A percentile compares a stretch with the other conserved stretches of the same genome.
Evolutionary conservation across 2,329 filamentous ascomycete genomes (phyloP).

Genomic region (Colletotrichum nymphaeae): DNA sequence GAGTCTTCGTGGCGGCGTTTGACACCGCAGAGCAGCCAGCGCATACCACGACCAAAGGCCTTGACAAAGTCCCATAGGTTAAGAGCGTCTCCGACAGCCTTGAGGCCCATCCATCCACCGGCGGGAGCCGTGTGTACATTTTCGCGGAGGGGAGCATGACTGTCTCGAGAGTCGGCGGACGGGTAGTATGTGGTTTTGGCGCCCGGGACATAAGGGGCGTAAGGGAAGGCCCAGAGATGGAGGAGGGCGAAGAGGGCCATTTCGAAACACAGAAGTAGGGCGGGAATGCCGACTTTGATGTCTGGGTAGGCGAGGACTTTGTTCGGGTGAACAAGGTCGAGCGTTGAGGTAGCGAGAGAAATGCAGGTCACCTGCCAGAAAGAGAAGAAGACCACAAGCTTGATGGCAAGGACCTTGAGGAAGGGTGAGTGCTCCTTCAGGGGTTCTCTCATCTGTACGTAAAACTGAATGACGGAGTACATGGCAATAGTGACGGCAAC

Average conservation of each 20-base stretch:
- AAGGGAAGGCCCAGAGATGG: conserved; percentile 87
- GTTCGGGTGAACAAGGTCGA: conserved; percentile 72
- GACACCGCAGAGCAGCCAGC: conserved; percentile 83
- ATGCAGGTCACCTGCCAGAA: conserved; percentile 81
- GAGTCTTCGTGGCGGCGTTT: conserved; percentile 67
- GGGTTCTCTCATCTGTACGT: conserved; percentile 78
- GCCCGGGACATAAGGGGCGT: conserved; percentile 71
- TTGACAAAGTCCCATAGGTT: conserved; percentile 88
- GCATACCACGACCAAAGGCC: conserved; percentile 79
- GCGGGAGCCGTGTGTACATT: conserved; percentile 63
- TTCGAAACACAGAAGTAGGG: conserved; percentile 82
- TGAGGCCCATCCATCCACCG: conserved; percentile 73
- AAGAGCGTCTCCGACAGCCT: conserved; percentile 77
- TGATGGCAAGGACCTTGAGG: conserved; percentile 86
- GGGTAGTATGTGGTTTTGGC: conserved; percentile 61
- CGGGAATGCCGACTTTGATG: conserved; percentile 83
- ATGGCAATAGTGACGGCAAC: conserved; percentile 83
- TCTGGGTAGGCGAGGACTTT: conserved; percentile 76
- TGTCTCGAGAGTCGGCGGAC: conserved; percentile 52
- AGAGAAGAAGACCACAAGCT: conserved; percentile 89
- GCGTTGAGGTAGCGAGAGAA: conserved; percentile 64
- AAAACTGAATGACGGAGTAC: conserved; percentile 91
- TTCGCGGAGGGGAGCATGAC: conserved; percentile 52
- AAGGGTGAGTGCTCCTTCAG: conserved; percentile 78
- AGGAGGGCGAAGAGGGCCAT: conserved; percentile 85